These are phyloP conservation scores for Agrocybe chaxingu DNA, from an alignment of 768 basidiomycete species.

Conservation along the genomic window DNA sequence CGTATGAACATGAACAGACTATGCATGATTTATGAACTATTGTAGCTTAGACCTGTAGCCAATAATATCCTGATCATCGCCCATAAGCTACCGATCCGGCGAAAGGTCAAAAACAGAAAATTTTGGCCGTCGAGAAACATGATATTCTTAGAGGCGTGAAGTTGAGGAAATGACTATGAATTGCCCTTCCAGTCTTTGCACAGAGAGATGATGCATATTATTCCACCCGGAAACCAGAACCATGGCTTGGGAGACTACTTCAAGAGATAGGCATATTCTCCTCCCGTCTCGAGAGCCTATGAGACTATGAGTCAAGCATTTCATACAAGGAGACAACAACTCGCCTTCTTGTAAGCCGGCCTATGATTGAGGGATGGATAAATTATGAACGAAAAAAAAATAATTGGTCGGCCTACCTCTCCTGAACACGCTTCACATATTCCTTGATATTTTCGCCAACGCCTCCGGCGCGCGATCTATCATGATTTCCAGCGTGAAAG, in stretches of 20 bases:
- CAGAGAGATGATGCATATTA: no score
- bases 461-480: constrained; percentile 11
- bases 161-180: no score
- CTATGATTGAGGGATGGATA: background rate
- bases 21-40: no score
- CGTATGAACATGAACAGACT: background rate
- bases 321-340: background rate
- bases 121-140: no score
- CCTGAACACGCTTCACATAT: constrained; percentile 19
- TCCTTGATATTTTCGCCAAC: constrained; percentile 17
- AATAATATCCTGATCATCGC: no score
- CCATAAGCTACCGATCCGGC: no score
- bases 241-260: background rate
- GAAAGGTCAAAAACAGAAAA: no score
- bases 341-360: constrained; percentile 11
- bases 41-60: no score
- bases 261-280: constrained; percentile 23
- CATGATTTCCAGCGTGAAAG: constrained; percentile 20
- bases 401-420: no score
- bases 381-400: background rate
- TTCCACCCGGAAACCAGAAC: no score
- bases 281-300: constrained; percentile 29
- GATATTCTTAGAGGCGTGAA: no score
- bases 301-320: background rate
- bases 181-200: no score